A percentile compares a stretch with the other conserved stretches of the same genome.
phyloP scores from a whole-genome alignment of 2,329 filamentous ascomycete species.

The Fusarium torreyae region DNA sequence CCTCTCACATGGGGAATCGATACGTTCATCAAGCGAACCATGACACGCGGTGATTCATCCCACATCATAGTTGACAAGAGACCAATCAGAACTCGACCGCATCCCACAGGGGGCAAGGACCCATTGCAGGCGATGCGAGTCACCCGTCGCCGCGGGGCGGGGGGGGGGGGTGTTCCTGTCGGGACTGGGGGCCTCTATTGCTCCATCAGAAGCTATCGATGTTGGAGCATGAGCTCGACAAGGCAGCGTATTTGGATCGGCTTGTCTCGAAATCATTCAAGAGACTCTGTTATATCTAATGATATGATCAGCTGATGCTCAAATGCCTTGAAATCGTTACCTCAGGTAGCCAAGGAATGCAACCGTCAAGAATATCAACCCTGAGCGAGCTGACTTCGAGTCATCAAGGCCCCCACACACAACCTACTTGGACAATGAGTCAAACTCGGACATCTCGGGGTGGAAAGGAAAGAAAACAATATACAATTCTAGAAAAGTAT shows the following conservation, averaged over 20 bases:
- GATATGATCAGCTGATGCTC: not conserved
- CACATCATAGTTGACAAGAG: conserved; percentile 9
- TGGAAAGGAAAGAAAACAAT: conserved; percentile 12
- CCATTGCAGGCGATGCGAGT: conserved; percentile 65
- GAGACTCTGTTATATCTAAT: not conserved
- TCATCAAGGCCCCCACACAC: conserved; percentile 40
- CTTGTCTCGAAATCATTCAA: conserved; percentile 1
- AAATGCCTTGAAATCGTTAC: not conserved
- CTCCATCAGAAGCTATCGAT: conserved; percentile 14
- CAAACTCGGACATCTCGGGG: conserved; percentile 19
- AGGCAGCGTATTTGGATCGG: conserved; percentile 2
- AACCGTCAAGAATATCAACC: not conserved
- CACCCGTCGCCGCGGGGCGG: conserved; percentile 53
- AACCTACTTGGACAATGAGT: conserved; percentile 17
- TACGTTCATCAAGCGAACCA: conserved; percentile 23
- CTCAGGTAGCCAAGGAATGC: conserved; percentile 20
- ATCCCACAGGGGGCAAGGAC: conserved; percentile 51
- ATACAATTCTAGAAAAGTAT: conserved; percentile 37
- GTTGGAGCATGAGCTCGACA: conserved; percentile 1
- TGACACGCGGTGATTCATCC: conserved; percentile 48
- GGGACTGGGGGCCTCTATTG: conserved; percentile 11
- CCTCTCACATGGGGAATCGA: conserved; percentile 12
- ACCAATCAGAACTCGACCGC: conserved; percentile 54
- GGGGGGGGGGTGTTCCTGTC: conserved; percentile 17
- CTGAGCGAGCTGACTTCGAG: conserved; percentile 29